Conservation (phyloP, 306 rosid species). For the Malus asiatica region DNA sequence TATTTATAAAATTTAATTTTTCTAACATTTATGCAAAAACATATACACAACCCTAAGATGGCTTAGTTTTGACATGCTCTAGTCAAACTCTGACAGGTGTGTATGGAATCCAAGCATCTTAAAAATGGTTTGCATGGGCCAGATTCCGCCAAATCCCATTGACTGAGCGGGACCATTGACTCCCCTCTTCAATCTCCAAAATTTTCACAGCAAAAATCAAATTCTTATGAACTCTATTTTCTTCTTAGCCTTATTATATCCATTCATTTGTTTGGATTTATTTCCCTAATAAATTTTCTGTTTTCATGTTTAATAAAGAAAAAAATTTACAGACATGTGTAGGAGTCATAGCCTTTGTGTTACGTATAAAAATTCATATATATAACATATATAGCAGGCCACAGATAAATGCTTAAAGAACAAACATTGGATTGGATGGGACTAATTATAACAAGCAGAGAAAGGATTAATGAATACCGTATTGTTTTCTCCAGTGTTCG, state of each 20-base stretch:
- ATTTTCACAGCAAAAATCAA: not conserved
- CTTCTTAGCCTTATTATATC: not conserved
- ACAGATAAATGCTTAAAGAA: not conserved
- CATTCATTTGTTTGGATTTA: not conserved
- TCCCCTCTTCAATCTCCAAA: not conserved
- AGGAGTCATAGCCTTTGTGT: too few species aligned
- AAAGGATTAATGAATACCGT: conserved; percentile 34
- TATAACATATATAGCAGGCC: not conserved
- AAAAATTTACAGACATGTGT: too few species aligned
- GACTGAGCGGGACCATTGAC: not conserved
- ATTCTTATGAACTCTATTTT: not conserved
- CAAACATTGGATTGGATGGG: not conserved
- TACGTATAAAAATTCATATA: not conserved
- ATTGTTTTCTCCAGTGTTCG: conserved; percentile 80
- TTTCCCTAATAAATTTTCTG: not conserved
- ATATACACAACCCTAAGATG: not conserved
- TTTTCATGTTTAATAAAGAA: too few species aligned
- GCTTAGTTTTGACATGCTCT: too few species aligned
- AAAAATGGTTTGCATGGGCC: not conserved
- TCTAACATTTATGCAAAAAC: too few species aligned
- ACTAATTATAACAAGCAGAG: not conserved
- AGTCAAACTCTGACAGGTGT: not conserved
- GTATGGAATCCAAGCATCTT: not conserved
- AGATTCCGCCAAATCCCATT: not conserved
- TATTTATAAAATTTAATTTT: too few species aligned